Percentiles rank a stretch among this genome's conserved stretches.
phyloP scores from a whole-genome alignment of 441 rosid species.

The Melastoma candidum region DNA sequence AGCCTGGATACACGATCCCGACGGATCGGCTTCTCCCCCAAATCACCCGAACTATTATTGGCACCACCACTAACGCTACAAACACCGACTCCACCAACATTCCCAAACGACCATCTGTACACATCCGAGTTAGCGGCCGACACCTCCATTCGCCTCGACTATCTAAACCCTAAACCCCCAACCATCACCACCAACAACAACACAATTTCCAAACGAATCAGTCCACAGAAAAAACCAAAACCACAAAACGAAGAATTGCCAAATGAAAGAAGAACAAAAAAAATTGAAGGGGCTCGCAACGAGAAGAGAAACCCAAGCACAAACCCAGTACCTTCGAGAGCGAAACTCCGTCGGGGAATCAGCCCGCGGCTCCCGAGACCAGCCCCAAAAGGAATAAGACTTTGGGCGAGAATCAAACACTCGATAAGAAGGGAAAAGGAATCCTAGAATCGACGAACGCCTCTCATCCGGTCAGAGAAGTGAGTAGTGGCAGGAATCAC shows the following conservation, averaged over 20 bases:
- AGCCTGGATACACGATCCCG: too few species aligned
- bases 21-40: too few species aligned
- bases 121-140: constrained; percentile 23
- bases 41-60: constrained; percentile 18
- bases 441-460: too few species aligned
- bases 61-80: constrained; percentile 1
- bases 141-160: constrained; percentile 55
- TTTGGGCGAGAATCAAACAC: too few species aligned
- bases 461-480: too few species aligned
- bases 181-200: neutral
- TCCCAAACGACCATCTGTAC: constrained; percentile 39
- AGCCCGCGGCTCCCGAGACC: too few species aligned
- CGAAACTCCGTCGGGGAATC: constrained; percentile 35
- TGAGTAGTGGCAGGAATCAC: too few species aligned
- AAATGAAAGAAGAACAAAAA: too few species aligned
- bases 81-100: constrained; percentile 1
- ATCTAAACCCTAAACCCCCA: constrained; percentile 41
- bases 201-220: constrained; percentile 7
- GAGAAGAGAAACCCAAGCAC: neutral
- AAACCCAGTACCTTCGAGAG: constrained; percentile 42
- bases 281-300: neutral
- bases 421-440: too few species aligned
- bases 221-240: too few species aligned
- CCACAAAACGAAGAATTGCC: too few species aligned
- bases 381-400: too few species aligned